Conservation (phyloP, 768 basidiomycete genomes). For the Amanita muscaria region DNA sequence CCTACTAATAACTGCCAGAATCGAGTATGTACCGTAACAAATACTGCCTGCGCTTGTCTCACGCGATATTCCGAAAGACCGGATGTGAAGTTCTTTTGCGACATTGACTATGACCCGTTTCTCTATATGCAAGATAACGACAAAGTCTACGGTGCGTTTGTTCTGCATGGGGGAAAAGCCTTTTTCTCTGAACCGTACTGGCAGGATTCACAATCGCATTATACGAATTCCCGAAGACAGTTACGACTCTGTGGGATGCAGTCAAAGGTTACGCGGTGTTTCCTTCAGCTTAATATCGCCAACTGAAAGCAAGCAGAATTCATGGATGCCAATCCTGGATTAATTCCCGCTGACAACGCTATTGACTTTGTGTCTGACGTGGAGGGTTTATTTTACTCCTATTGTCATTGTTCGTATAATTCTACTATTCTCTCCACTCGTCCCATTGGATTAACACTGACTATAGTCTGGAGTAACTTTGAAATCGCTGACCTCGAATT, state of each 20-base stretch:
- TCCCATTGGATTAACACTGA: background rate
- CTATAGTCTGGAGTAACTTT: slow-evolving; percentile 85
- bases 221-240: slow-evolving; percentile 78
- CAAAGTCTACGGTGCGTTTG: slow-evolving; percentile 83
- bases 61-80: slow-evolving; percentile 39
- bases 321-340: slow-evolving; percentile 48
- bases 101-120: slow-evolving; percentile 84
- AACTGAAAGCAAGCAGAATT: slow-evolving; percentile 46
- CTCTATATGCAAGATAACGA: slow-evolving; percentile 77
- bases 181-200: background rate
- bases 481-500: slow-evolving; percentile 82
- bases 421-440: slow-evolving; percentile 7
- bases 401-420: slow-evolving; percentile 56
- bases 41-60: too few relatives aligned
- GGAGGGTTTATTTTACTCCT: slow-evolving; percentile 62
- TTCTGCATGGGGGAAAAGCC: too few relatives aligned
- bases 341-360: slow-evolving; percentile 61
- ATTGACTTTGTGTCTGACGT: slow-evolving; percentile 78
- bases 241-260: slow-evolving; percentile 76
- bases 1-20: too few relatives aligned
- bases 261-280: too few relatives aligned
- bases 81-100: slow-evolving; percentile 82
- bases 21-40: slow-evolving; percentile 47
- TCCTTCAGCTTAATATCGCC: too few relatives aligned
- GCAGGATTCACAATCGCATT: slow-evolving; percentile 79